phyloP scores from a whole-genome alignment of 169 alveolate genomes.

The Plasmodium relictum region DNA sequence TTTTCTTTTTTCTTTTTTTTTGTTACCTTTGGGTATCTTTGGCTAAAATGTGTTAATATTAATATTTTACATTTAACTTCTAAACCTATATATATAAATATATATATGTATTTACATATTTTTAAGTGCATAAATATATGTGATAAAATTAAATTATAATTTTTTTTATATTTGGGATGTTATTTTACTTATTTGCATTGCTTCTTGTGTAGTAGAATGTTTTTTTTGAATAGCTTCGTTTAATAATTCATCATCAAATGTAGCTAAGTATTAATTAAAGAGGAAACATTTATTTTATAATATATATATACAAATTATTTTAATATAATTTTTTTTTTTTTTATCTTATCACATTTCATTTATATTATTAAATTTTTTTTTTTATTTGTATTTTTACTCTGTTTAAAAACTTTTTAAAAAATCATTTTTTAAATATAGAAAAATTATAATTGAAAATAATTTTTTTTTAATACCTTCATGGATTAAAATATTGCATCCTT shows the following conservation, averaged over 20 bases:
- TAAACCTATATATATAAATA: constrained; percentile 19
- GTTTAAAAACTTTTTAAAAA: background rate
- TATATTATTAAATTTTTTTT: background rate
- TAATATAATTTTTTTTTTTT: constrained; percentile 8
- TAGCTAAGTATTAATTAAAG: constrained; percentile 76
- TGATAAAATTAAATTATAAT: background rate
- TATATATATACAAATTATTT: constrained; percentile 2
- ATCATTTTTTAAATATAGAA: background rate
- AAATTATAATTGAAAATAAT: background rate
- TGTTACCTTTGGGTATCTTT: constrained; percentile 90
- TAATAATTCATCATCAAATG: constrained; percentile 86
- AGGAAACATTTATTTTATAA: background rate
- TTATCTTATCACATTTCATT: background rate
- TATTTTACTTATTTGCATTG: constrained; percentile 83
- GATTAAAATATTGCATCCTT: constrained; percentile 89
- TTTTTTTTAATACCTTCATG: constrained; percentile 89
- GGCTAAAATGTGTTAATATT: constrained; percentile 94
- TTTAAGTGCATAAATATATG: background rate
- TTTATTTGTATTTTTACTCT: too few species aligned
- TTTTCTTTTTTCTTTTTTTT: background rate
- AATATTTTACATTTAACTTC: constrained; percentile 81
- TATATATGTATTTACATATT: constrained; percentile 1
- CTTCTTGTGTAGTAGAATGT: constrained; percentile 84
- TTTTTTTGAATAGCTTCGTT: constrained; percentile 88
- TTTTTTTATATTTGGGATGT: background rate